phyloP scores from a whole-genome alignment of 169 alveolate genomes.

The Cryptosporidium meleagridis region DNA sequence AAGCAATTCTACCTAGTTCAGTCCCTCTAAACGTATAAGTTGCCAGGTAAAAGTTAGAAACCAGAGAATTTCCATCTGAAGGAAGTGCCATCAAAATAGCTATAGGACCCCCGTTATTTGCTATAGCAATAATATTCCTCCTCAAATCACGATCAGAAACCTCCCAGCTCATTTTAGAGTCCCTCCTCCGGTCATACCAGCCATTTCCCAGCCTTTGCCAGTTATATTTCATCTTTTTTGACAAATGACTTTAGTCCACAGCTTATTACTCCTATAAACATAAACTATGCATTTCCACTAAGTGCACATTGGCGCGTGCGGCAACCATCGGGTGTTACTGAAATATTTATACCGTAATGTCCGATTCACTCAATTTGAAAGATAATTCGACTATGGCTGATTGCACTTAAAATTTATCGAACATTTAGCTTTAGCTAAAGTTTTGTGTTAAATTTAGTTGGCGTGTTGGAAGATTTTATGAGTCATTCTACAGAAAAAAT shows the following conservation, averaged over 20 bases:
- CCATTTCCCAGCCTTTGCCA: constrained; percentile 52
- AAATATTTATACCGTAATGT: neutral
- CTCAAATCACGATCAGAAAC: constrained; percentile 38
- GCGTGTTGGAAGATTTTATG: neutral
- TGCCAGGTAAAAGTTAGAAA: constrained; percentile 25
- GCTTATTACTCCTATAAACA: neutral
- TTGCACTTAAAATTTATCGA: neutral
- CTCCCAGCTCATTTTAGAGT: constrained; percentile 53
- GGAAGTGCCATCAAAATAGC: constrained; percentile 68
- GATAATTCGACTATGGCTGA: neutral
- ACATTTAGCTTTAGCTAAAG: neutral
- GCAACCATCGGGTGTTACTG: constrained; percentile 15
- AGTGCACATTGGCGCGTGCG: constrained; percentile 74
- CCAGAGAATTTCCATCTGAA: constrained; percentile 20
- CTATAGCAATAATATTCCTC: constrained; percentile 58
- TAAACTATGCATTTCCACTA: constrained; percentile 33
- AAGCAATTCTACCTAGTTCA: constrained; percentile 35
- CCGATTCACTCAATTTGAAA: neutral
- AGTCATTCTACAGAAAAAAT: neutral
- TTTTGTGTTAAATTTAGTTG: neutral
- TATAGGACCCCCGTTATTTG: constrained; percentile 67
- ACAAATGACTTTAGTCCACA: neutral
- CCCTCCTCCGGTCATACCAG: constrained; percentile 51
- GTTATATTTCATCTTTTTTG: constrained; percentile 40
- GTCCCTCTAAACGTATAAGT: constrained; percentile 44